Percentiles rank a stretch among this genome's conserved stretches.
Evolutionary conservation across 306 rosid genomes (phyloP).

Genomic region (Lagenaria siceraria): DNA sequence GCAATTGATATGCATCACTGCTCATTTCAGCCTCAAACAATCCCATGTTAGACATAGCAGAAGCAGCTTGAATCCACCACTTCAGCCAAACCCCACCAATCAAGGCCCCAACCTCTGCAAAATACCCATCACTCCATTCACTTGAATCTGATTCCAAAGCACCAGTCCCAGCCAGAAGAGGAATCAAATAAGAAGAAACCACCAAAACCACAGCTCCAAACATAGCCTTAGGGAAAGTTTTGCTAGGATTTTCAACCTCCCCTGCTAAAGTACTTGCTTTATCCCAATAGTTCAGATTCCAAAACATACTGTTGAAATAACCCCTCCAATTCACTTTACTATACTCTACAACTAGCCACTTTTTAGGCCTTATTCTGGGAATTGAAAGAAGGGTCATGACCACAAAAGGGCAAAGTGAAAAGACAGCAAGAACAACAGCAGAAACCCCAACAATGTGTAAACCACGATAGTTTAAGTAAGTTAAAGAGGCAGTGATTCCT

Average conservation of each 20-base stretch:
- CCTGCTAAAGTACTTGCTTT: constrained; percentile 91
- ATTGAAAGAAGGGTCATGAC: constrained; percentile 53
- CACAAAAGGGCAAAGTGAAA: constrained; percentile 66
- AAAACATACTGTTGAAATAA: constrained; percentile 72
- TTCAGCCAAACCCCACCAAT: constrained; percentile 94
- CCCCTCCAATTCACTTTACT: constrained; percentile 54
- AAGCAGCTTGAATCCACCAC: constrained; percentile 80
- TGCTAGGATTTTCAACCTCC: constrained; percentile 70
- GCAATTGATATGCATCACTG: constrained; percentile 77
- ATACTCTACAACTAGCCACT: constrained; percentile 49
- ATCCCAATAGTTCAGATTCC: constrained; percentile 95
- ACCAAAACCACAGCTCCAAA: constrained; percentile 70
- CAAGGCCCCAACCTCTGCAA: constrained; percentile 62
- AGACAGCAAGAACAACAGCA: constrained; percentile 57
- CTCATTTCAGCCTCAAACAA: constrained; percentile 93
- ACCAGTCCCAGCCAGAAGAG: constrained; percentile 83
- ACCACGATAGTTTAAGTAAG: constrained; percentile 74
- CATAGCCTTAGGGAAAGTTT: constrained; percentile 74
- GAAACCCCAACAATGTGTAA: constrained; percentile 78
- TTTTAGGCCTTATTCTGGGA: constrained; percentile 38
- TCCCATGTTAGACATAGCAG: constrained; percentile 86
- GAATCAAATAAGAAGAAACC: constrained; percentile 65
- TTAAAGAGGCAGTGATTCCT: constrained; percentile 46
- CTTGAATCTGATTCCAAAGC: constrained; percentile 38
- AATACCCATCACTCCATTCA: constrained; percentile 85